A percentile compares a stretch with the other conserved stretches of the same genome.
Evolutionary conservation across 208 protist genomes (phyloP).

Genomic region (Novymonas esmeraldas): DNA sequence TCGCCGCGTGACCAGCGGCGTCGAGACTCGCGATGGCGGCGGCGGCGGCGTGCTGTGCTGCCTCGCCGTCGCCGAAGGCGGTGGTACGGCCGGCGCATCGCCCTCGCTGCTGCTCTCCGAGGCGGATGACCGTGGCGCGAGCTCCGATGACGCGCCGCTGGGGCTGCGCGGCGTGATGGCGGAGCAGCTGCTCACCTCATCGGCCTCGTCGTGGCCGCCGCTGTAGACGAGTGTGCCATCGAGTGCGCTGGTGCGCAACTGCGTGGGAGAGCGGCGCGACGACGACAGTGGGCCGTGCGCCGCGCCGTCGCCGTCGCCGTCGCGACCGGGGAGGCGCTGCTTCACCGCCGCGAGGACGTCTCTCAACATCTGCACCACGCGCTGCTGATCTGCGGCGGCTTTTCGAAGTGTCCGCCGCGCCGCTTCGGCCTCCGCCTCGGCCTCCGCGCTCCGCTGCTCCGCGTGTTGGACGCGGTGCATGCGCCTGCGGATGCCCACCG

Average conservation of each 20-base stretch:
- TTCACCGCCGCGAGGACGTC: slow-evolving; percentile 1
- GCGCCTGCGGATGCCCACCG: slow-evolving; percentile 56
- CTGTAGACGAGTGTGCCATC: slow-evolving; percentile 26
- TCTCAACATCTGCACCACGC: slow-evolving; percentile 13
- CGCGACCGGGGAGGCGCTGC: neutral
- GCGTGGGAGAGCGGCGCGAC: neutral
- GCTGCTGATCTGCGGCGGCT: slow-evolving; percentile 20
- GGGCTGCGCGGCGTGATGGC: slow-evolving; percentile 4
- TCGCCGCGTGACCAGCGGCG: neutral
- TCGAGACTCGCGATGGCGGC: neutral
- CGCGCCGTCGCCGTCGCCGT: neutral
- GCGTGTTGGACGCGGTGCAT: slow-evolving; percentile 49
- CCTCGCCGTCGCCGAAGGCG: neutral
- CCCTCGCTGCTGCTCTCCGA: neutral
- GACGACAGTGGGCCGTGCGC: neutral
- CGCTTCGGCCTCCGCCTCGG: slow-evolving; percentile 12
- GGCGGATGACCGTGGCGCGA: neutral
- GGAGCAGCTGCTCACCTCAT: slow-evolving; percentile 6
- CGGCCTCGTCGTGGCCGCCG: slow-evolving; percentile 5
- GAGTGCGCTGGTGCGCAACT: neutral
- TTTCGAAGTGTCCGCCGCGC: slow-evolving; percentile 12
- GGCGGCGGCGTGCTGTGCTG: slow-evolving; percentile 4
- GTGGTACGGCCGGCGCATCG: neutral
- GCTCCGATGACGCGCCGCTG: neutral
- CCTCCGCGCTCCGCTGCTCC: slow-evolving; percentile 44